These are phyloP conservation scores for Monilinia fructigena DNA, from an alignment of 2,329 filamentous ascomycete species.

Conservation along the genomic window DNA sequence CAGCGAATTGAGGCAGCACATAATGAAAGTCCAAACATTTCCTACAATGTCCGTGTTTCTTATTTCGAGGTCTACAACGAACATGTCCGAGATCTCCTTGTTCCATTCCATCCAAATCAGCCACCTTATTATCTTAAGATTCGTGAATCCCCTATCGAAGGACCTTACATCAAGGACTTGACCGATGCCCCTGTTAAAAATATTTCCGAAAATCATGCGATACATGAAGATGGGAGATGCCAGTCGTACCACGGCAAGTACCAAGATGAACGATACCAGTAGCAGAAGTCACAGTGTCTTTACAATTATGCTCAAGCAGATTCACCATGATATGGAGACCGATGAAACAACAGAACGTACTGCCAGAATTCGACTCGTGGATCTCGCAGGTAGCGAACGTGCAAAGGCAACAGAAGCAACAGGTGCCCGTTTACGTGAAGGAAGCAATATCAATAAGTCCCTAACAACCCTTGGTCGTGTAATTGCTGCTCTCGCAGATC, in stretches of 20 bases:
- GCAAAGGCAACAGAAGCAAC: constrained; percentile 96
- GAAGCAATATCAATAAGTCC: constrained; percentile 98
- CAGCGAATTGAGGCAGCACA: constrained; percentile 76
- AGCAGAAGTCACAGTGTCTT: constrained; percentile 97
- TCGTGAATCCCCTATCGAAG: constrained; percentile 89
- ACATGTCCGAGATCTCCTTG: constrained; percentile 90
- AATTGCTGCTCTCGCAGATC: constrained; percentile 80
- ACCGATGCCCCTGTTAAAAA: constrained; percentile 90
- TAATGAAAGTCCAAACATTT: constrained; percentile 84
- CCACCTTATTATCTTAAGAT: constrained; percentile 94
- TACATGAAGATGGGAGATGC: constrained; percentile 88
- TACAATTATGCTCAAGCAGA: constrained; percentile 96
- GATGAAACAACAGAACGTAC: constrained; percentile 96
- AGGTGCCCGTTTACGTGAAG: constrained; percentile 84
- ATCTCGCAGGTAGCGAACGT: constrained; percentile 90
- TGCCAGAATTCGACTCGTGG: constrained; percentile 89
- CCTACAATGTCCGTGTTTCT: constrained; percentile 94
- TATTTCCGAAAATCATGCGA: constrained; percentile 83
- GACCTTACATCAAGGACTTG: constrained; percentile 94
- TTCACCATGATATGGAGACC: constrained; percentile 95
- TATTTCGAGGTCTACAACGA: constrained; percentile 99
- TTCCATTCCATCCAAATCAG: constrained; percentile 67
- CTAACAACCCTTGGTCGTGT: constrained; percentile 93
- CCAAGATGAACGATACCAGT: constrained; percentile 99
- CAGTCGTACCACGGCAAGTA: constrained; percentile 85